Base-by-base conservation (phyloP, 2,329 filamentous ascomycete species). In the Pseudogymnoascus sp. region DNA sequence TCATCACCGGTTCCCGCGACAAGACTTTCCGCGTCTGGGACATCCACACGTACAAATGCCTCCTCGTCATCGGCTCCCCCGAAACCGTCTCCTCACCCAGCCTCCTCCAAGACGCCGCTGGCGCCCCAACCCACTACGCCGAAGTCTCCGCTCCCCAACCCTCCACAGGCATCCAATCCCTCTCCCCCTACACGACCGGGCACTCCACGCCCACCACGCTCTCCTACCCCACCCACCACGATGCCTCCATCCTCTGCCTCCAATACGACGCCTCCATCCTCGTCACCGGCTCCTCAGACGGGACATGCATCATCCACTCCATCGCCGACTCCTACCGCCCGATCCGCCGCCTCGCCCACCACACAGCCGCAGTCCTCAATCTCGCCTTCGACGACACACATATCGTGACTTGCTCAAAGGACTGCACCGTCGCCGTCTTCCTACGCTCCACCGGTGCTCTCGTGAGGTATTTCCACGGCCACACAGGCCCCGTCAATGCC, bases 321-420 rank as follows among this genome's bases (percentile, higher is more conserved):
- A 84, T 97, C 68, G 84, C 86, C 66, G 83, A 84, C 21, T 83
- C 89, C 37, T 97, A 93, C 73, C 81, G 84, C 63, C 92, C 94
- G 0, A 84, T 96, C 63, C 86, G 84, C 58, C 88, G 90, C 33
- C 85, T 99, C 11, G 77, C 78, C 35, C 85, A 88, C 65, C 94
- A 99, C 76, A 84, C 84, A 5, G 91, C 91, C 3, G 93, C 94
- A 59, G 92, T 99, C 39, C 82, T 99, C 11, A 94, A 99, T 72
- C 86, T 99, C 8, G 93, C 91, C 66, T 93, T 99, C 66, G 92
- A 99, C 72, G 84, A 91, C 66, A 87, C 88, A 68, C 88, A 96
- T 75, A 97, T 99, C 69, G 88, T 97, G 59, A 97, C 93, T 4
- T 99, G 94, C 79, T 96, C 91, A 72, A 99, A 99, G 75, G 94